Percentiles rank a stretch among this genome's conserved stretches.
Evolutionary conservation across 495 filamentous ascomycete genomes (phyloP).

Genomic region (Paragyromitra xinjiangensis): DNA sequence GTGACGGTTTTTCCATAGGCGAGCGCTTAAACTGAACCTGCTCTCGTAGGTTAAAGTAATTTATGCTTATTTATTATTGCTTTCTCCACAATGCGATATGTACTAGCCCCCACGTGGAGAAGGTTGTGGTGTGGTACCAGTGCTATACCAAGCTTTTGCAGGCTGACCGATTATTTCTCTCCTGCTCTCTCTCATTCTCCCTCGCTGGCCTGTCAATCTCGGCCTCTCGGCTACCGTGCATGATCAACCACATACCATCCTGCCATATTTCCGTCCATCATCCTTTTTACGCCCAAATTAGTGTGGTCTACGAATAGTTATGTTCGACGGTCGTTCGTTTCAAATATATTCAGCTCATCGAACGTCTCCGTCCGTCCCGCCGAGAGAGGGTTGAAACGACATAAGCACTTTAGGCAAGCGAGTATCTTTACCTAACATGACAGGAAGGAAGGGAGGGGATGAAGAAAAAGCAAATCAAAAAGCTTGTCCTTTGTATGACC

Average conservation of each 20-base stretch:
- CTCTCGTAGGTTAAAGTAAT: conserved; percentile 36
- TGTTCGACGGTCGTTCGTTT: conserved; percentile 20
- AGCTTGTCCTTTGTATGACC: conserved; percentile 46
- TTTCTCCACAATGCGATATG: conserved; percentile 44
- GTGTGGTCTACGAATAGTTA: conserved; percentile 6
- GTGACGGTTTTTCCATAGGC: conserved; percentile 32
- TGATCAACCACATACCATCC: conserved; percentile 24
- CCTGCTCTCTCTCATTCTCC: conserved; percentile 6
- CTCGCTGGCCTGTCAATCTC: conserved; percentile 32
- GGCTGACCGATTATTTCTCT: conserved; percentile 17
- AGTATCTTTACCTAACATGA: conserved; percentile 21
- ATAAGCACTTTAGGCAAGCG: conserved; percentile 23
- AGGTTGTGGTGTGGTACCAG: conserved; percentile 13
- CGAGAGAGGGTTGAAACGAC: conserved; percentile 13
- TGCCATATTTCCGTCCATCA: background rate
- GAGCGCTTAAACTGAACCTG: conserved; percentile 46
- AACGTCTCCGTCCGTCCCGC: conserved; percentile 9
- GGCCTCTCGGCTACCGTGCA: conserved; percentile 39
- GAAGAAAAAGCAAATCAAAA: conserved; percentile 47
- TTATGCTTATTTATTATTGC: conserved; percentile 52
- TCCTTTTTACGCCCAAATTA: conserved; percentile 1
- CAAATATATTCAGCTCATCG: conserved; percentile 16
- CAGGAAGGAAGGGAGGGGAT: conserved; percentile 24
- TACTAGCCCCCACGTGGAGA: conserved; percentile 49
- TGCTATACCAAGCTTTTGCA: conserved; percentile 33